Conservation (phyloP, 345 rosid species). For the Dimocarpus longan region DNA sequence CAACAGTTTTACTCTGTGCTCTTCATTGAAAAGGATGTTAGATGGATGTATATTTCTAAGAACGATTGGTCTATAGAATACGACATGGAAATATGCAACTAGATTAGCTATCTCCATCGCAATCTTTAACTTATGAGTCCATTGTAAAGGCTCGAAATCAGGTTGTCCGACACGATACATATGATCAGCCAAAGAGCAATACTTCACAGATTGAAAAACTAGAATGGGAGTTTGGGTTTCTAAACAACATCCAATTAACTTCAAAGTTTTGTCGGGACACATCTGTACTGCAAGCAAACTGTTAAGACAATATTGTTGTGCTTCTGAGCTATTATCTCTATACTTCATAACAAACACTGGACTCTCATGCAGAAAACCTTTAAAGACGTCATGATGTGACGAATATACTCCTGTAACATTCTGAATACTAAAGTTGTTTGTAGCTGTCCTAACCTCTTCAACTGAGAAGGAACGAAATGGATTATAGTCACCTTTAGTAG, state of each 20-base stretch:
- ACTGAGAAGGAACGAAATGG: conserved; percentile 20
- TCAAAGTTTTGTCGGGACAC: conserved; percentile 26
- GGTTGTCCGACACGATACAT: not conserved
- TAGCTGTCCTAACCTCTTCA: conserved; percentile 23
- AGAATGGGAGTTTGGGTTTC: not conserved
- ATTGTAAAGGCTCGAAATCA: conserved; percentile 12
- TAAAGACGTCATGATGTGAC: not conserved
- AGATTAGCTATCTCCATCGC: conserved; percentile 29
- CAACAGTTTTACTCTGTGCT: conserved; percentile 16
- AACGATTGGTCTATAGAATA: conserved; percentile 24
- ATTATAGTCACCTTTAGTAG: conserved; percentile 17
- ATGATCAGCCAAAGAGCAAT: not conserved
- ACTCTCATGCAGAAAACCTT: conserved; percentile 17
- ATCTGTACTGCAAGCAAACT: conserved; percentile 18
- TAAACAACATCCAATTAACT: conserved; percentile 24
- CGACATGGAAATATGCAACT: conserved; percentile 23
- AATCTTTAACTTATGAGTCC: conserved; percentile 27
- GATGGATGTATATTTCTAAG: conserved; percentile 2
- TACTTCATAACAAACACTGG: conserved; percentile 19
- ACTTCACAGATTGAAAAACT: not conserved
- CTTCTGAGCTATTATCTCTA: too few relatives aligned
- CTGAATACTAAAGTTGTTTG: not conserved
- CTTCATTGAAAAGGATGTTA: conserved; percentile 1
- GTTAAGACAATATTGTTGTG: not conserved
- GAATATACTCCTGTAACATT: not conserved